These are phyloP conservation scores for Aureobasidium pullulans DNA, from an alignment of 2,329 filamentous ascomycete species.

Conservation along the genomic window DNA sequence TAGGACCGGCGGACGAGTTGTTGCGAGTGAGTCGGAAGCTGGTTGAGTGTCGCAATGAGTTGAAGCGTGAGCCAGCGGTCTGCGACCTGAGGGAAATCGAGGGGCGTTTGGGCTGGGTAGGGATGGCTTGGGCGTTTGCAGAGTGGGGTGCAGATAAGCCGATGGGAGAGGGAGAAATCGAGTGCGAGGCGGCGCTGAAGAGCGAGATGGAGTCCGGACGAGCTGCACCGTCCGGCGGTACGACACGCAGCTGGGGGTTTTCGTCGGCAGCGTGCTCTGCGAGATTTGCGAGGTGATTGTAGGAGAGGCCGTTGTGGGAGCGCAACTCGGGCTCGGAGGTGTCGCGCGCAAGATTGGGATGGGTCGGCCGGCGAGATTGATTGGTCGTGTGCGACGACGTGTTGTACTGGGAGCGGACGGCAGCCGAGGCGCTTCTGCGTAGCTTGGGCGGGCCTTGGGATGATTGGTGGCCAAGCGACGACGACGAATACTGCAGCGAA, in stretches of 20 bases:
- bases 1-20: constrained; percentile 24
- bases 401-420: constrained; percentile 13
- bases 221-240: background rate
- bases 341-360: constrained; percentile 9
- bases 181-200: constrained; percentile 11
- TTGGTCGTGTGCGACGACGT: constrained; percentile 12
- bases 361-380: constrained; percentile 4
- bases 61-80: constrained; percentile 9
- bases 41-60: constrained; percentile 11
- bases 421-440: constrained; percentile 10
- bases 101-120: background rate
- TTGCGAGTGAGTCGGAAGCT: background rate
- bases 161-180: background rate
- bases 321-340: constrained; percentile 11
- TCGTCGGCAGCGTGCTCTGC: background rate
- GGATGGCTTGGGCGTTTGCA: constrained; percentile 2
- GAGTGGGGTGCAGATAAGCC: constrained; percentile 8
- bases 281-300: constrained; percentile 8
- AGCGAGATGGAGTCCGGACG: constrained; percentile 13
- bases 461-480: background rate
- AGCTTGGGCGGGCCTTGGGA: constrained; percentile 3
- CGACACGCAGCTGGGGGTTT: constrained; percentile 5
- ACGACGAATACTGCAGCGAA: constrained; percentile 6
- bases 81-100: constrained; percentile 8
- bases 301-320: constrained; percentile 7